Evolutionary conservation across 2,329 filamentous ascomycete genomes (phyloP), one percentile per base, ranked within the genome.

Genomic region (Fusarium begoniae): DNA sequence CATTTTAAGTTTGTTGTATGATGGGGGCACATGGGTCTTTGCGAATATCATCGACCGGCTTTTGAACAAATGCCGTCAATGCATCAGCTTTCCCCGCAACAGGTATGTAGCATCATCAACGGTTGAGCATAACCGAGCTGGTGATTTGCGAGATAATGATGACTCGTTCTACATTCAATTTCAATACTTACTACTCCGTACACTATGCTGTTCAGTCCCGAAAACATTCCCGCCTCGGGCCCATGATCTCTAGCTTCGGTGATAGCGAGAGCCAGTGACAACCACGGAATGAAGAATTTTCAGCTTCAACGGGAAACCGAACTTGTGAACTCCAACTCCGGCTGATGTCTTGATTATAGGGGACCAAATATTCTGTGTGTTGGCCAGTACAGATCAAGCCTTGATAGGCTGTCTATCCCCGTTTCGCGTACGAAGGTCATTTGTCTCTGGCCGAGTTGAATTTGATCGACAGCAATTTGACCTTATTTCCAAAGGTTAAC

Each of bases 251-350:
- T 75, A 69, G 66, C 68, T 69, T 54, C 69, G 63, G 69, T 44
- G 61, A 75, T 54, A 62, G 68, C 63, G 60, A 73, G 40, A 59
- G 43, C 40, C 68, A 66, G 72, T 55, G 55, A 50, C 50, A 55
- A 48, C 38, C 8, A 44, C 28, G 40, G 43, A 53, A 44, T 56
- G 48, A 47, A 54, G 44, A 61, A 47, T 35, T 61, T 59, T 64
- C 75, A 73, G 71, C 75, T 65, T 72, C 71, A 57, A 72, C 60
- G 64, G 58, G 65, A 63, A 65, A 47, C 32, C 62, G 62, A 64
- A 54, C 60, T 67, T 59, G 48, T 67, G 68, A 70, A 66, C 63
- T 60, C 45, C 65, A 63, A 70, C 60, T 43, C 41, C 41, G 32
- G 60, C 35, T 40, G 60, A 67, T 66, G 63, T 28, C 63, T 66